Evolutionary conservation across 2,329 filamentous ascomycete genomes (phyloP).

Genomic region (Fonsecaea pedrosoi): DNA sequence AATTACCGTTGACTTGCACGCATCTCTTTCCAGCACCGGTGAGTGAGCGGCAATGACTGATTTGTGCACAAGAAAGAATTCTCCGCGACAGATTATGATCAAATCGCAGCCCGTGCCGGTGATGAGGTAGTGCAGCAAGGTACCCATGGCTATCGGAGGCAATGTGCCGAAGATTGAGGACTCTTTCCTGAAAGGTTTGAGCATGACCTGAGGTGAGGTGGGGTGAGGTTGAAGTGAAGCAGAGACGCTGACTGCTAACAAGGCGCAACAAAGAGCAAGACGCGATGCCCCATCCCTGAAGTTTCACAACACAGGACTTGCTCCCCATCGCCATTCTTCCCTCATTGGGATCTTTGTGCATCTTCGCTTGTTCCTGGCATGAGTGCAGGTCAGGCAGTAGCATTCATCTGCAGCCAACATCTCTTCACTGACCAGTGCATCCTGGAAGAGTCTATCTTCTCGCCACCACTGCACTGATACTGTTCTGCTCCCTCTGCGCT

Average conservation of each 20-base stretch:
- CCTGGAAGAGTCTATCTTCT: background rate
- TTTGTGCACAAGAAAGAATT: conserved; percentile 27
- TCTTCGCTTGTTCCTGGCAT: background rate
- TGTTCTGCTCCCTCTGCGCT: background rate
- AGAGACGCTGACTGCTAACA: background rate
- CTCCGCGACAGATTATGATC: conserved; percentile 24
- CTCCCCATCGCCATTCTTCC: background rate
- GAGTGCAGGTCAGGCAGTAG: background rate
- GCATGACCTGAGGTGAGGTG: background rate
- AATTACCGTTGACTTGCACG: conserved; percentile 14
- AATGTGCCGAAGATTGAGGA: background rate
- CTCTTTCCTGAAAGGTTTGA: background rate
- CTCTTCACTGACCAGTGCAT: background rate
- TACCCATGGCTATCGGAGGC: conserved; percentile 1
- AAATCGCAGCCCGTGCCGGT: conserved; percentile 15
- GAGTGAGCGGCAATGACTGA: conserved; percentile 16
- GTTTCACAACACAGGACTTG: background rate
- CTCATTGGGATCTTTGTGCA: background rate
- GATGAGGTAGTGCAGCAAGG: conserved; percentile 10
- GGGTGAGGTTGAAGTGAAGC: background rate
- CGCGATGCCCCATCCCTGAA: background rate
- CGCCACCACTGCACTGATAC: background rate
- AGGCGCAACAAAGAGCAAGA: background rate
- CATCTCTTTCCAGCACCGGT: conserved; percentile 4
- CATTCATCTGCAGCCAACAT: background rate